Conservation (phyloP, 2,329 filamentous ascomycete genomes). For the Sporothrix curviconia region DNA sequence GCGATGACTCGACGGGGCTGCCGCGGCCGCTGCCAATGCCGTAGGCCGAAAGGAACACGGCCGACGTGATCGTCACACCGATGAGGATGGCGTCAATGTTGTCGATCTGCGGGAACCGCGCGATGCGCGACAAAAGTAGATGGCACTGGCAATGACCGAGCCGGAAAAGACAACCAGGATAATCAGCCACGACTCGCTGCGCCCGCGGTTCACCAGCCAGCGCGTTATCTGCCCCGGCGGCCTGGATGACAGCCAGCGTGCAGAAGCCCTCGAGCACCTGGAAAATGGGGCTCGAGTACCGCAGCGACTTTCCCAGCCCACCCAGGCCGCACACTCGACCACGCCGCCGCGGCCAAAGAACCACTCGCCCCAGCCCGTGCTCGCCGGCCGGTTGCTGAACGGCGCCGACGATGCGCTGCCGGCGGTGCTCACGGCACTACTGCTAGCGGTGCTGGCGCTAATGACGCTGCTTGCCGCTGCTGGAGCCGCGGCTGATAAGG, state of each 20-base stretch:
- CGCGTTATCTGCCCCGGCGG: constrained; percentile 87
- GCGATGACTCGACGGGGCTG: constrained; percentile 88
- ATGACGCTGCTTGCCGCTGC: neutral
- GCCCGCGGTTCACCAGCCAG: constrained; percentile 88
- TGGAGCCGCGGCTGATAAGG: neutral
- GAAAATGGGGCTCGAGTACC: constrained; percentile 89
- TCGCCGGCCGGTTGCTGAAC: constrained; percentile 29
- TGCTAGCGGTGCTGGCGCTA: neutral
- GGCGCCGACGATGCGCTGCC: neutral
- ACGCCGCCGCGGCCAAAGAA: constrained; percentile 81
- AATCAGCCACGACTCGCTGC: constrained; percentile 97
- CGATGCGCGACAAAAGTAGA: constrained; percentile 97
- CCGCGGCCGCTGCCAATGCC: constrained; percentile 90
- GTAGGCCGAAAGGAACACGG: constrained; percentile 86
- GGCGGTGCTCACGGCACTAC: no score
- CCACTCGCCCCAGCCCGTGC: constrained; percentile 71
- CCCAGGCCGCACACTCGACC: constrained; percentile 71
- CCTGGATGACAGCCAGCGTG: constrained; percentile 90
- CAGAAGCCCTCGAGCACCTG: constrained; percentile 95
- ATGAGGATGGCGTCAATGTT: constrained; percentile 91
- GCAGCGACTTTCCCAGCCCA: constrained; percentile 82
- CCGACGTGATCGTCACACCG: constrained; percentile 84
- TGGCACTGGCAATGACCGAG: constrained; percentile 83
- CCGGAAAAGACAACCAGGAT: constrained; percentile 79
- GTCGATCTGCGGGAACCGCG: constrained; percentile 85